These are phyloP conservation scores for Chlorella sp. DNA, from an alignment of 139 green algal species.

Conservation along the genomic window DNA sequence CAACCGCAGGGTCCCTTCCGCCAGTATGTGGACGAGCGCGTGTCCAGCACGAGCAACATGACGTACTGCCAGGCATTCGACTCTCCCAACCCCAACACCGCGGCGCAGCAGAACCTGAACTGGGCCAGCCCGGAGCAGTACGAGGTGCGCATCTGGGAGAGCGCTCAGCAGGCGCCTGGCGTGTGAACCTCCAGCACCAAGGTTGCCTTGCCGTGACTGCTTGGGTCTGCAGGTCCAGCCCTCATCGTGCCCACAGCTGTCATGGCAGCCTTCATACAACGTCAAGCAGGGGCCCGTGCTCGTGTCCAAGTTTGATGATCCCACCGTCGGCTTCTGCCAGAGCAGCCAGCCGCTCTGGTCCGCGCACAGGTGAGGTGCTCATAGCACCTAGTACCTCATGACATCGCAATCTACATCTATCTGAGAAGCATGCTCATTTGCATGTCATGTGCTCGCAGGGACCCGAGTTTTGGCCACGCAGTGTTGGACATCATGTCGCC, in stretches of 20 bases:
- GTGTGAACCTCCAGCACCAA: background rate
- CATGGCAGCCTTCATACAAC: constrained; percentile 13
- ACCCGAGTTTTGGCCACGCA: constrained; percentile 60
- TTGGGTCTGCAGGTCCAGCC: background rate
- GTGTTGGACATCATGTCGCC: constrained; percentile 47
- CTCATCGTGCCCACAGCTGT: constrained; percentile 13
- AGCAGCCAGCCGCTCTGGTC: constrained; percentile 45
- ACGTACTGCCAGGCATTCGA: constrained; percentile 23
- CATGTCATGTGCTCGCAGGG: no score
- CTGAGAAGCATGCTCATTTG: constrained; percentile 9
- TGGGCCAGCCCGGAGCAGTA: background rate
- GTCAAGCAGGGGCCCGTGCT: constrained; percentile 1
- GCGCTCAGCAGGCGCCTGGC: background rate
- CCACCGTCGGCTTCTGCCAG: constrained; percentile 37
- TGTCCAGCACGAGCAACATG: constrained; percentile 8
- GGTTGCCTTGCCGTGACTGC: background rate
- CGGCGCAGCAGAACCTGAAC: no score
- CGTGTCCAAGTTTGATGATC: no score
- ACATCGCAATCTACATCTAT: no score
- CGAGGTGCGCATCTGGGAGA: background rate
- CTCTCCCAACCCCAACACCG: no score
- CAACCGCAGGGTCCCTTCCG: constrained; percentile 15
- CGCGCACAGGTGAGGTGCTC: constrained; percentile 25
- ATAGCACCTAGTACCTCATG: no score
- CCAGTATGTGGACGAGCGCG: constrained; percentile 18